A percentile compares a stretch with the other conserved stretches of the same genome.
phyloP scores from a whole-genome alignment of 2,329 filamentous ascomycete species.

The Cucurbitaria berberidis region DNA sequence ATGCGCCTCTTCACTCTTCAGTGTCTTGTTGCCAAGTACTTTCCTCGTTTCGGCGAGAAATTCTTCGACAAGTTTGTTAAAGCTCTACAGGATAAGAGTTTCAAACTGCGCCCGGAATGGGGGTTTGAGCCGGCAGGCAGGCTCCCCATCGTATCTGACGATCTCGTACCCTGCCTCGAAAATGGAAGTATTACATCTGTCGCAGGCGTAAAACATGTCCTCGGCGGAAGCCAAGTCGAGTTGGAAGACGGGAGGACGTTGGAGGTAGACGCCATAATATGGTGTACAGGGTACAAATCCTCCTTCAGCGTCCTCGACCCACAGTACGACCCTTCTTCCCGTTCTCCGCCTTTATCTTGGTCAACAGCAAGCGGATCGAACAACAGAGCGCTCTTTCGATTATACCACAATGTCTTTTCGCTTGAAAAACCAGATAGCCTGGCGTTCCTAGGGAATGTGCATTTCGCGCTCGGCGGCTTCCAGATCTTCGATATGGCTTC shows the following conservation, averaged over 20 bases:
- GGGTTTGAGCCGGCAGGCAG: slow-evolving; percentile 25
- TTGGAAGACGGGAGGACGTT: slow-evolving; percentile 36
- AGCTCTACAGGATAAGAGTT: slow-evolving; percentile 25
- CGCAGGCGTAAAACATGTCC: slow-evolving; percentile 20
- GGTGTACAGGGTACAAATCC: slow-evolving; percentile 45
- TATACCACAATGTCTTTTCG: slow-evolving; percentile 57
- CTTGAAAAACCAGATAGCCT: slow-evolving; percentile 53
- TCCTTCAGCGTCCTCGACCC: slow-evolving; percentile 36
- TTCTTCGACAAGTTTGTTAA: slow-evolving; percentile 28
- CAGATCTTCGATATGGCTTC: slow-evolving; percentile 49
- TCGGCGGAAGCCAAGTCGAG: slow-evolving; percentile 24
- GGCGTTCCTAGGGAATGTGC: slow-evolving; percentile 50
- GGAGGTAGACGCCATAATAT: slow-evolving; percentile 46
- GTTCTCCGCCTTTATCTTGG: slow-evolving; percentile 21
- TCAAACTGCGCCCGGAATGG: slow-evolving; percentile 31
- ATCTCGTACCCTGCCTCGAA: slow-evolving; percentile 21
- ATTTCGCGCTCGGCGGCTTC: slow-evolving; percentile 44
- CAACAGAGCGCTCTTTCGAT: slow-evolving; percentile 41
- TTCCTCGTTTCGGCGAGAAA: slow-evolving; percentile 21
- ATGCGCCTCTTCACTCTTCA: slow-evolving; percentile 20
- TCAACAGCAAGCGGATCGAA: slow-evolving; percentile 25
- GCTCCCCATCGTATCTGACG: slow-evolving; percentile 28
- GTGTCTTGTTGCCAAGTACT: slow-evolving; percentile 13
- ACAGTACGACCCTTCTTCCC: slow-evolving; percentile 25
- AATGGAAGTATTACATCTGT: slow-evolving; percentile 22